Base-by-base conservation (phyloP, 2,329 filamentous ascomycete genomes). In the Ophidiomyces ophidiicola region DNA sequence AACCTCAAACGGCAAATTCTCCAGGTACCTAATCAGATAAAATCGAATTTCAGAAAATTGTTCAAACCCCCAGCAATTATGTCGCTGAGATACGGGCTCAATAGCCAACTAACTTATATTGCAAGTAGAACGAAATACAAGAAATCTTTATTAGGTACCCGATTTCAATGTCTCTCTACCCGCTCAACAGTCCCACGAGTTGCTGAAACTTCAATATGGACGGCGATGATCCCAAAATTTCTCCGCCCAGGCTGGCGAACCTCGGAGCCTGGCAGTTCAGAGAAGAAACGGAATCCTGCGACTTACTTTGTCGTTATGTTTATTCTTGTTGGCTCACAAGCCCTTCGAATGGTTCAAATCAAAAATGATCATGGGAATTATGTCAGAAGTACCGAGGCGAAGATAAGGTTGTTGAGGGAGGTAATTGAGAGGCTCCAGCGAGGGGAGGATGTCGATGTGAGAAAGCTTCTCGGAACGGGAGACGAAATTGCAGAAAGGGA, bases 291-390 rank as follows among this genome's bases (percentile, higher is more conserved):
- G 78, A 88, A 88, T 50, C 82, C 83, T 2, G 81, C 81, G 14
- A 86, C 79, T 0, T 88, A 85, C 53, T 90, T 79, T 58, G 83
- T 88, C 49, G 67, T 78, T 51, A 83, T 88, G 46, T 86, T 86
- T 53, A 67, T 86, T 28, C 71, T 96, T 46, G 88, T 96, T 47
- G 92, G 92, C 3, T 94, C 85, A 45, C 93, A 94, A 70, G 83
- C 88, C 10, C 94, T 98, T 51, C 83, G 94, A 53, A 82, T 90
- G 70, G 80, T 98, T 53, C 71, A 78, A 24, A 59, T 96, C 51
- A 80, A 79, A 51, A 82, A 82, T 50, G 79, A 87, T 36, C 81
- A 78, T 53, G 69, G 71, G 21, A 75, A 78, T 6, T 87, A 82
- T 51, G 75, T 70, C 53, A 76, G 87, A 36, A 76, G 78, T 49